Percentiles rank a stretch among this genome's conserved stretches.
These are phyloP conservation scores for Mollisiaceae sp. DNA, from an alignment of 2,329 filamentous ascomycete species.

Conservation along the genomic window DNA sequence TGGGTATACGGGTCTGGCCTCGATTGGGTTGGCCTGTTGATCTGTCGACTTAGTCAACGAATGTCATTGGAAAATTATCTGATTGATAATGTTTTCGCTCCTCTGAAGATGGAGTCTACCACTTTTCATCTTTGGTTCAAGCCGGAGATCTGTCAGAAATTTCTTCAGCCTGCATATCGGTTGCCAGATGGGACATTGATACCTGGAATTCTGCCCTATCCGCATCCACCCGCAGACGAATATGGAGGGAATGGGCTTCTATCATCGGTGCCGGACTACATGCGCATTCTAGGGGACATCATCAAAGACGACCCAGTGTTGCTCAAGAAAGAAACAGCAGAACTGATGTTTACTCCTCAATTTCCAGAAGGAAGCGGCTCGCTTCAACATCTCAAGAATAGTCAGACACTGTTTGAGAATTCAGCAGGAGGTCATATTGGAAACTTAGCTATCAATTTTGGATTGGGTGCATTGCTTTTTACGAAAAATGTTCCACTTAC, in stretches of 20 bases:
- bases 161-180: conserved; percentile 24
- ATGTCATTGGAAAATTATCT: conserved; percentile 33
- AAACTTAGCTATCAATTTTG: conserved; percentile 47
- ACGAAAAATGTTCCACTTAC: conserved; percentile 43
- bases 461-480: conserved; percentile 48
- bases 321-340: conserved; percentile 48
- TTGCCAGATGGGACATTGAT: background rate
- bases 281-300: conserved; percentile 52
- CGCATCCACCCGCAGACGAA: conserved; percentile 10
- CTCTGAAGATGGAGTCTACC: conserved; percentile 33
- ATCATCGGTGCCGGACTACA: conserved; percentile 46
- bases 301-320: conserved; percentile 55
- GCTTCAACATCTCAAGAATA: background rate
- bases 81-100: conserved; percentile 32
- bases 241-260: conserved; percentile 46
- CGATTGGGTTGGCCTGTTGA: conserved; percentile 58
- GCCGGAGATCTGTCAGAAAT: conserved; percentile 26
- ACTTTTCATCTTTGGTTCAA: conserved; percentile 32
- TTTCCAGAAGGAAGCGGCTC: conserved; percentile 36
- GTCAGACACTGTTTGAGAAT: conserved; percentile 5
- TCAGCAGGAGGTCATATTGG: conserved; percentile 41
- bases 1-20: conserved; percentile 63
- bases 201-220: conserved; percentile 19
- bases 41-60: conserved; percentile 47
- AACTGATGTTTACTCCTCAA: conserved; percentile 54